Percentiles rank a stretch among this genome's conserved stretches.
Conservation (phyloP, 2,329 filamentous ascomycete genomes). For the Hypoxylon sp. region DNA sequence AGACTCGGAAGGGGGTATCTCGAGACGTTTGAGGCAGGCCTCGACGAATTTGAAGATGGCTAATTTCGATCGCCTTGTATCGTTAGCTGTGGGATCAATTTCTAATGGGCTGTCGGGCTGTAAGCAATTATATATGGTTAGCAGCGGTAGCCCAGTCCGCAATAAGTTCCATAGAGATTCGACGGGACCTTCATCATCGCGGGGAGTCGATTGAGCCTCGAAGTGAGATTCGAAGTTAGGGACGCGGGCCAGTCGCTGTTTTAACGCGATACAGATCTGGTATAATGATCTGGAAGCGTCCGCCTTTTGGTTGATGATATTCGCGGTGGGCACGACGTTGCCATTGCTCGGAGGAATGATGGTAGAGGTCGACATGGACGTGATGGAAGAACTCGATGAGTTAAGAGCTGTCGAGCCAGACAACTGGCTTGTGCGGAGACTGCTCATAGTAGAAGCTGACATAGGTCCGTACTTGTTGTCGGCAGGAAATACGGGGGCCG, state of each 20-base stretch:
- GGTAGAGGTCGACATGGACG: conserved; percentile 64
- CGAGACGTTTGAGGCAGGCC: conserved; percentile 86
- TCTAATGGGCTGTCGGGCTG: conserved; percentile 78
- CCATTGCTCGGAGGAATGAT: conserved; percentile 64
- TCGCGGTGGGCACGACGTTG: conserved; percentile 82
- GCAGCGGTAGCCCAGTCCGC: conserved; percentile 84
- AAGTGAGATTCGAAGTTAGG: conserved; percentile 85
- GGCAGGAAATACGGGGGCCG: conserved; percentile 68
- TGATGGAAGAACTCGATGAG: conserved; percentile 65
- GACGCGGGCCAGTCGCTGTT: conserved; percentile 84
- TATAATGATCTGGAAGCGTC: conserved; percentile 93
- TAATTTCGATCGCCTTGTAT: conserved; percentile 85
- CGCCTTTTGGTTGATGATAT: conserved; percentile 97
- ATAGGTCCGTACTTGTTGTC: conserved; percentile 64
- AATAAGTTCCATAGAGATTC: conserved; percentile 92
- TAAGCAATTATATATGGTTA: conserved; percentile 90
- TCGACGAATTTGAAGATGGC: conserved; percentile 94
- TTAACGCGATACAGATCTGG: conserved; percentile 91
- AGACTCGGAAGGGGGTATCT: conserved; percentile 83
- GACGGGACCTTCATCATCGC: conserved; percentile 80
- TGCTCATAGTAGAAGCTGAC: conserved; percentile 66
- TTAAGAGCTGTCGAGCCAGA: conserved; percentile 72
- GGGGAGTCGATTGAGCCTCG: conserved; percentile 76
- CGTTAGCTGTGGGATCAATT: conserved; percentile 74
- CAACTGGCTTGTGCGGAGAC: conserved; percentile 72